A percentile compares a stretch with the other conserved stretches of the same genome.
Evolutionary conservation across 495 filamentous ascomycete species (phyloP).

Genomic region (Rostrohypoxylon terebratum): DNA sequence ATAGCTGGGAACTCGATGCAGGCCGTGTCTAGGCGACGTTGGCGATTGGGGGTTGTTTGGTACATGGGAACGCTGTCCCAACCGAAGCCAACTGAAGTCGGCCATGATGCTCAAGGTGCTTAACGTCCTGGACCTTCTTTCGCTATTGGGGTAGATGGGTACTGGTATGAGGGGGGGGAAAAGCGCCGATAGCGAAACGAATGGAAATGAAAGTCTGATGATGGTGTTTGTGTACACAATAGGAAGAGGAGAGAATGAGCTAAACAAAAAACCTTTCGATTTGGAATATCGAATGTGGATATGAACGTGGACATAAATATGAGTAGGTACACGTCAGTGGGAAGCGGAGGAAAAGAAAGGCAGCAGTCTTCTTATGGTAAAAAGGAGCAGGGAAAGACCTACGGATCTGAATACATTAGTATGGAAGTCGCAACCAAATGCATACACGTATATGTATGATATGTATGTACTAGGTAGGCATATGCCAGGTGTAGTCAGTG

Average conservation of each 20-base stretch:
- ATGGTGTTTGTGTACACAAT: too few species aligned
- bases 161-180: neutral
- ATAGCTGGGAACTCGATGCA: conserved; percentile 22
- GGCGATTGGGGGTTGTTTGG: conserved; percentile 30
- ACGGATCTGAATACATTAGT: neutral
- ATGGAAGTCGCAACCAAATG: neutral
- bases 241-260: too few species aligned
- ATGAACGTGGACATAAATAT: too few species aligned
- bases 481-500: too few species aligned
- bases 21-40: conserved; percentile 10
- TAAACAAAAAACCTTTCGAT: too few species aligned
- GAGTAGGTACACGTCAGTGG: too few species aligned
- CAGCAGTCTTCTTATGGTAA: neutral
- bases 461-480: too few species aligned
- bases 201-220: too few species aligned
- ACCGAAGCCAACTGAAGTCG: conserved; percentile 49
- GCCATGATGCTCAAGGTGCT: conserved; percentile 34
- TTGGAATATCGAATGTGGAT: too few species aligned
- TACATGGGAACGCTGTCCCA: conserved; percentile 44
- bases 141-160: neutral
- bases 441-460: too few species aligned
- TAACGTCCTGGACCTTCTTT: neutral
- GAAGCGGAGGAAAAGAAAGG: neutral
- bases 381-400: neutral
- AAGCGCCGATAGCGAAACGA: neutral